Evolutionary conservation across 1,284 basidiomycete genomes (phyloP).

Genomic region (Boletus semigastroideus): DNA sequence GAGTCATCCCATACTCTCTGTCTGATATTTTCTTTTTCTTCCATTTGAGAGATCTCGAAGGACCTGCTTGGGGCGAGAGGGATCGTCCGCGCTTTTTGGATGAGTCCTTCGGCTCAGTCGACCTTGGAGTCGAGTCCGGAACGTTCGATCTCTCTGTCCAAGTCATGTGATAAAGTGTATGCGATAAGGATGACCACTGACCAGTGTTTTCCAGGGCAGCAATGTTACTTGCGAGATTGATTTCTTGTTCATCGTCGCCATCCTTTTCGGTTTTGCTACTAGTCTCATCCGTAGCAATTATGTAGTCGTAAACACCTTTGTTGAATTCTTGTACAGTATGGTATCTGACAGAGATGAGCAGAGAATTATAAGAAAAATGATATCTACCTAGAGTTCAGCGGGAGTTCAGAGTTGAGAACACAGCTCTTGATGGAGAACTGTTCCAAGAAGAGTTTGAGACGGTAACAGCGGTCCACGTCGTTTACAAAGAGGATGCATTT

Average conservation of each 20-base stretch:
- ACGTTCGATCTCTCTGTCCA: constrained; percentile 8
- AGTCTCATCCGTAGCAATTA: constrained; percentile 96
- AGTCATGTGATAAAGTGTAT: not conserved
- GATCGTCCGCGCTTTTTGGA: constrained; percentile 36
- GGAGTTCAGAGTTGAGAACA: constrained; percentile 95
- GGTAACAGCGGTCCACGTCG: constrained; percentile 92
- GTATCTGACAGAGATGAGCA: constrained; percentile 54
- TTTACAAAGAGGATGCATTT: constrained; percentile 99
- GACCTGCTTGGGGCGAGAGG: constrained; percentile 29
- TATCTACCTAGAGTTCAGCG: constrained; percentile 81
- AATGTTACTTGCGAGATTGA: constrained; percentile 2
- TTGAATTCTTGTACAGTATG: constrained; percentile 99
- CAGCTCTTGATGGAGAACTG: constrained; percentile 97
- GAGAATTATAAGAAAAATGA: not conserved
- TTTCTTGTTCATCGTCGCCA: constrained; percentile 42
- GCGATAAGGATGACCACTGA: constrained; percentile 11
- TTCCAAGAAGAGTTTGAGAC: constrained; percentile 95
- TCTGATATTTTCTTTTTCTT: constrained; percentile 46
- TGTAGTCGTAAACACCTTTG: constrained; percentile 97
- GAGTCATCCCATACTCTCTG: constrained; percentile 91
- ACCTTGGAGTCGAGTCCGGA: not conserved
- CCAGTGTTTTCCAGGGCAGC: constrained; percentile 6
- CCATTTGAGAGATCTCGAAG: constrained; percentile 39
- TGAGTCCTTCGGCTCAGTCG: constrained; percentile 8
- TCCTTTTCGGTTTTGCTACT: constrained; percentile 56